phyloP scores from a whole-genome alignment of 73 alveolate genomes.

The Paramecium sonneborni region DNA sequence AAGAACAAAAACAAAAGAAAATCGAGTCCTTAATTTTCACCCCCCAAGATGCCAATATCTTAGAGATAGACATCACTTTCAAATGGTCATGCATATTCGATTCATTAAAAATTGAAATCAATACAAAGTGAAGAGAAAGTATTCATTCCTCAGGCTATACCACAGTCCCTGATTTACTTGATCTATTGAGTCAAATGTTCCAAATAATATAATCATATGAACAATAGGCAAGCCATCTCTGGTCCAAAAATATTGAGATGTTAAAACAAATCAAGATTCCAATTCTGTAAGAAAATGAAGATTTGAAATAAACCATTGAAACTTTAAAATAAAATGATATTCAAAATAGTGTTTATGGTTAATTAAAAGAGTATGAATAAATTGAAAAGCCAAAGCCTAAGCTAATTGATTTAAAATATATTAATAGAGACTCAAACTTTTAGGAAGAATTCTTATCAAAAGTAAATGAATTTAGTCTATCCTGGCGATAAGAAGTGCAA shows the following conservation, averaged over 20 bases:
- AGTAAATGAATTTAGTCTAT: constrained; percentile 39
- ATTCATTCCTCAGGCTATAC: constrained; percentile 50
- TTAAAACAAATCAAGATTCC: background rate
- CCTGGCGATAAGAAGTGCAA: constrained; percentile 27
- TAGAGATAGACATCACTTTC: background rate
- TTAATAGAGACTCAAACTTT: background rate
- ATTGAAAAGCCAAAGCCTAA: background rate
- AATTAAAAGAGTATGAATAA: background rate
- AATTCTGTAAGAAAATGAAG: background rate
- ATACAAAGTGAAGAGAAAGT: constrained; percentile 27
- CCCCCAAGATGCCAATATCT: background rate
- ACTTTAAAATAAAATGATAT: constrained; percentile 5
- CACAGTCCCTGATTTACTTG: constrained; percentile 34
- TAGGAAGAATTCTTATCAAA: constrained; percentile 10
- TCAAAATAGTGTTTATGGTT: background rate
- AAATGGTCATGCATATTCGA: constrained; percentile 6
- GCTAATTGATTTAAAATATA: background rate
- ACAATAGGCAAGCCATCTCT: background rate
- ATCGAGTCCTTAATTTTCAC: background rate
- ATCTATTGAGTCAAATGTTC: background rate
- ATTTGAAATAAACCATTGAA: background rate
- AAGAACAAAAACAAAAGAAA: background rate
- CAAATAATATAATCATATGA: background rate
- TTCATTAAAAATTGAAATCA: background rate
- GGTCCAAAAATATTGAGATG: background rate